Evolutionary conservation across 495 filamentous ascomycete species (phyloP), one percentile per base, ranked within the genome.

Genomic region (Xylaria grammica): DNA sequence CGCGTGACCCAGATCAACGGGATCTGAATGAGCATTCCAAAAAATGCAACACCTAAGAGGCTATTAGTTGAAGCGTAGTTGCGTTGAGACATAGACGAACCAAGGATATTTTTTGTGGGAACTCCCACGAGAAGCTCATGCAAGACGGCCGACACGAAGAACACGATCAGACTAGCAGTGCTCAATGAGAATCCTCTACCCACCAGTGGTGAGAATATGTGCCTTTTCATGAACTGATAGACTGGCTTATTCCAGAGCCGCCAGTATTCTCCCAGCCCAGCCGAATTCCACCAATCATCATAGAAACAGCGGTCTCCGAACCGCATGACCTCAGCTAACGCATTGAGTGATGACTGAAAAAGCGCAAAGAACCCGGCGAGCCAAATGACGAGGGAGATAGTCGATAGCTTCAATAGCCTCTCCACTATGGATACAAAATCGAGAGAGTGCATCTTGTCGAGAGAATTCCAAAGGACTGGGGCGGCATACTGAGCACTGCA

Each of bases 231-330:
- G 77, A 96, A 99, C 51, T 91, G 85, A 72, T 96, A 96, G 11
- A 98, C 94, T 2, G 95, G 95, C 69, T 95, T 96, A 73, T 99
- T 99, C 95, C 95, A 99, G 0, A 89, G 91, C 24, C 92, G 85
- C 95, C 95, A 99, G 80, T 99, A 99, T 8, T 82, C 82, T 3
- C 94, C 92, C 3, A 98, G 78, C 64, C 88, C 91, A 17, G 88
- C 87, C 48, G 89, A 92, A 71, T 99, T 99, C 95, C 94, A 99
- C 95, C 95, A 99, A 62, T 95, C 92, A 1, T 90, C 88, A 74
- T 99, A 99, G 74, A 98, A 99, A 50, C 94, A 89, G 19, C 95
- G 86, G 76, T 99, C 95, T 9, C 87, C 95, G 67, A 99, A 99
- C 38, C 82, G 81, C 81, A 92, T 92, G 7, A 97, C 79, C 76